Evolutionary conservation across 2,329 filamentous ascomycete species (phyloP).

Genomic region (Neurospora crassa): DNA sequence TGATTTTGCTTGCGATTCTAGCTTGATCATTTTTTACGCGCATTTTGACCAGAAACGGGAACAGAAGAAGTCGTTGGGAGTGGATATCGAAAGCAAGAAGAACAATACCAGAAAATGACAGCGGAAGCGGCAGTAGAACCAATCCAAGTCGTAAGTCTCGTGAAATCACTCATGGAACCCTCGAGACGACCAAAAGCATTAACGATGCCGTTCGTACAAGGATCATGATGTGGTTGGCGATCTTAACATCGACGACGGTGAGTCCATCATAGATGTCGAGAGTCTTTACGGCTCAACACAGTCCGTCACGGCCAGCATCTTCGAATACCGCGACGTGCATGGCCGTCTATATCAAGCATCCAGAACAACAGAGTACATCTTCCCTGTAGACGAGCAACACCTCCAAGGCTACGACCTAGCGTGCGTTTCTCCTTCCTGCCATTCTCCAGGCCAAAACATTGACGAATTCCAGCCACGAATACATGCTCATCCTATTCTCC

Average conservation of each 20-base stretch:
- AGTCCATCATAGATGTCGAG: background rate
- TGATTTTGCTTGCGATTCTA: background rate
- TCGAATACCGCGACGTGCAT: background rate
- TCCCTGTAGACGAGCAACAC: background rate
- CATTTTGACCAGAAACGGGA: background rate
- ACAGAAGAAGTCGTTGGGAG: background rate
- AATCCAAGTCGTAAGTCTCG: background rate
- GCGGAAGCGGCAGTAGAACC: background rate
- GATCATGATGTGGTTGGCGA: background rate
- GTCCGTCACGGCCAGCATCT: background rate
- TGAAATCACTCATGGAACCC: background rate
- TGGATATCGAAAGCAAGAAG: background rate
- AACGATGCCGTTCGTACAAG: background rate
- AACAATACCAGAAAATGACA: background rate
- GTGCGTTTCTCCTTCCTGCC: too few species aligned
- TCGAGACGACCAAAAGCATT: background rate
- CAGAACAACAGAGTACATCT: background rate
- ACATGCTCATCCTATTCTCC: background rate
- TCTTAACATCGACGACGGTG: background rate
- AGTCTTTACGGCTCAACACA: background rate
- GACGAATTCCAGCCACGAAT: background rate
- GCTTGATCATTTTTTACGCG: too few species aligned
- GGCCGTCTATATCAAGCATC: background rate
- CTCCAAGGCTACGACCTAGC: background rate
- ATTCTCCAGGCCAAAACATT: background rate